Conservation (phyloP, 257 asterid species). For the Pogostemon cablin region DNA sequence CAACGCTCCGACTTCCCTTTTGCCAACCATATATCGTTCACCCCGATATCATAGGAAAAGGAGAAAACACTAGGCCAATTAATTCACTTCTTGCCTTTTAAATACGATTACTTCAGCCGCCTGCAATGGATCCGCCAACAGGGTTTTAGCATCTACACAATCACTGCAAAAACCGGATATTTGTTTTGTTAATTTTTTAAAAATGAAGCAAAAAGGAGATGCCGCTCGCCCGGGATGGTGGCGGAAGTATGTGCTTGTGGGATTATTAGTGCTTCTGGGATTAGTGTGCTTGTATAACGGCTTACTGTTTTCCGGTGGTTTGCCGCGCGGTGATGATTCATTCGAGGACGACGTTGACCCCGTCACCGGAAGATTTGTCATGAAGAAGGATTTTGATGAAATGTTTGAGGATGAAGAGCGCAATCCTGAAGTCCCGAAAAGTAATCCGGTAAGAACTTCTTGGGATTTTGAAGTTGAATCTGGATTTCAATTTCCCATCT, state of each 20-base stretch:
- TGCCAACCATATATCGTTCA: constrained; percentile 26
- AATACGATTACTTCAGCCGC: constrained; percentile 39
- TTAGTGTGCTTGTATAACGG: constrained; percentile 67
- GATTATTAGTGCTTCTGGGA: constrained; percentile 58
- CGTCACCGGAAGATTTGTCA: constrained; percentile 41
- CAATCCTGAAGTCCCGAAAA: constrained; percentile 54
- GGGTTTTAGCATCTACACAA: constrained; percentile 39
- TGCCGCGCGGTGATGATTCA: constrained; percentile 60
- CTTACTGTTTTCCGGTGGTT: constrained; percentile 51
- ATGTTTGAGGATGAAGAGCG: constrained; percentile 57
- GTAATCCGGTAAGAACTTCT: constrained; percentile 64
- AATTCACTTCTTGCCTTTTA: constrained; percentile 22
- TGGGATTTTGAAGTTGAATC: background rate
- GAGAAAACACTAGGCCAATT: constrained; percentile 6
- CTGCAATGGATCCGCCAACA: constrained; percentile 51
- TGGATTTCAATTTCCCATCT: background rate
- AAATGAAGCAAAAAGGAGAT: constrained; percentile 58
- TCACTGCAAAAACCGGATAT: constrained; percentile 5
- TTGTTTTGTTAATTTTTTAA: background rate
- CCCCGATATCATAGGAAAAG: background rate
- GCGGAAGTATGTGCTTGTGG: constrained; percentile 54
- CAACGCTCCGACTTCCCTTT: constrained; percentile 21
- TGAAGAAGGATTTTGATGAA: constrained; percentile 52
- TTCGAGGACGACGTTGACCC: constrained; percentile 64
- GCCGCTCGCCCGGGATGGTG: constrained; percentile 40